Evolutionary conservation across 208 protist genomes (phyloP).

Genomic region (Sergeia podlipaevii): DNA sequence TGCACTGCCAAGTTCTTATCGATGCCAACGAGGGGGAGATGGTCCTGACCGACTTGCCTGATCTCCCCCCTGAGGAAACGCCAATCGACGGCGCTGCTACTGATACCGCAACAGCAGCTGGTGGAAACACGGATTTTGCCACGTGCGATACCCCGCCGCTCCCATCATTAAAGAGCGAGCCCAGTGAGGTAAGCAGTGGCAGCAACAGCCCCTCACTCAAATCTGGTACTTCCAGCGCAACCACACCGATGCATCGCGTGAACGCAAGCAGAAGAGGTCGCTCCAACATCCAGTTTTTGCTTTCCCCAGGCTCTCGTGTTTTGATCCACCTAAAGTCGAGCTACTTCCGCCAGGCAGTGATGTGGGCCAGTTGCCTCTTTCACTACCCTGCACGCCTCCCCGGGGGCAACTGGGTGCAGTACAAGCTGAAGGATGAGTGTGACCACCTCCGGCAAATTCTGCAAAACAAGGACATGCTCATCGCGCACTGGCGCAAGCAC

Average conservation of each 20-base stretch:
- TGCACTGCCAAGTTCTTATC: conserved; percentile 70
- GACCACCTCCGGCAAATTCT: conserved; percentile 65
- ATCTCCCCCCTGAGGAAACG: conserved; percentile 8
- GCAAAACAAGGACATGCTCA: conserved; percentile 77
- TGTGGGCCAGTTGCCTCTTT: conserved; percentile 75
- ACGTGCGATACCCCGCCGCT: not conserved
- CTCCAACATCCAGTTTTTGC: too few species aligned
- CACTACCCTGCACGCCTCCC: conserved; percentile 36
- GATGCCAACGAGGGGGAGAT: conserved; percentile 29
- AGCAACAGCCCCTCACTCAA: conserved; percentile 7
- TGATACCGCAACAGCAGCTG: not conserved
- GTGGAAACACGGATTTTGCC: too few species aligned
- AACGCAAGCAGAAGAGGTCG: too few species aligned
- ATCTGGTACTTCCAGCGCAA: too few species aligned
- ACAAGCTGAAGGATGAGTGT: conserved; percentile 86
- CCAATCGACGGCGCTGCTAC: not conserved
- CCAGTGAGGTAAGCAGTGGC: too few species aligned
- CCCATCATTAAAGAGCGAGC: too few species aligned
- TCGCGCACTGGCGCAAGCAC: conserved; percentile 54
- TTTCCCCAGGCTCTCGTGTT: conserved; percentile 23
- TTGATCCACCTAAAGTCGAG: conserved; percentile 25
- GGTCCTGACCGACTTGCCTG: conserved; percentile 40
- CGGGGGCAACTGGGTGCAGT: conserved; percentile 65
- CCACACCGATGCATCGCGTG: too few species aligned
- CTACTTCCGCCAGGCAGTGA: conserved; percentile 46